phyloP scores from a whole-genome alignment of 164 flowering plant genomes.

The Aristolochia californica region DNA sequence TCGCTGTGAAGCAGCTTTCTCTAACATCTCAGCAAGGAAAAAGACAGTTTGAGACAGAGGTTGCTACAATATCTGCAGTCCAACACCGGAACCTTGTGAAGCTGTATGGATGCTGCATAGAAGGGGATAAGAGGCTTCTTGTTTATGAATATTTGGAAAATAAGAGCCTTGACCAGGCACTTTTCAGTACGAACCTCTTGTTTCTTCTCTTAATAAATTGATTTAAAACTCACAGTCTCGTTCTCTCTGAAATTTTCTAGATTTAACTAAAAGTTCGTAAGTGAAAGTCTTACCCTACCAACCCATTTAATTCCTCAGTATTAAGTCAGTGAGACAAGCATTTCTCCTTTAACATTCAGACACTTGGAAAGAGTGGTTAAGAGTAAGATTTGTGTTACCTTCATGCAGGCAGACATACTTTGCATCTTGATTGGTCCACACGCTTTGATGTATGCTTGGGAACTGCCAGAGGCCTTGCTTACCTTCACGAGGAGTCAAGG shows the following conservation, averaged over 20 bases:
- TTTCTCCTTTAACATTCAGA: not conserved
- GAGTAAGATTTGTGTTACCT: not conserved
- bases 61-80: conserved; percentile 75
- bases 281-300: too few species aligned
- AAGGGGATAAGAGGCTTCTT: conserved; percentile 48
- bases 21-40: conserved; percentile 65
- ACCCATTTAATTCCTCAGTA: too few species aligned
- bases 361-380: not conserved
- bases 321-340: too few species aligned
- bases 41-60: conserved; percentile 62
- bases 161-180: conserved; percentile 66
- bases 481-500: conserved; percentile 74
- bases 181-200: conserved; percentile 37
- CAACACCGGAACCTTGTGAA: conserved; percentile 78
- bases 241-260: too few species aligned
- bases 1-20: conserved; percentile 71
- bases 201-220: too few species aligned
- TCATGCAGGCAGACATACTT: conserved; percentile 27
- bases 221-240: too few species aligned
- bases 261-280: too few species aligned
- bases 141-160: conserved; percentile 74
- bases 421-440: conserved; percentile 46
- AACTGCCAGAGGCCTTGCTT: conserved; percentile 61
- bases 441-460: conserved; percentile 64
- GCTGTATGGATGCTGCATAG: conserved; percentile 75